These are phyloP conservation scores for Cryphonectria carpinicola DNA, from an alignment of 2,329 filamentous ascomycete genomes.

Conservation along the genomic window DNA sequence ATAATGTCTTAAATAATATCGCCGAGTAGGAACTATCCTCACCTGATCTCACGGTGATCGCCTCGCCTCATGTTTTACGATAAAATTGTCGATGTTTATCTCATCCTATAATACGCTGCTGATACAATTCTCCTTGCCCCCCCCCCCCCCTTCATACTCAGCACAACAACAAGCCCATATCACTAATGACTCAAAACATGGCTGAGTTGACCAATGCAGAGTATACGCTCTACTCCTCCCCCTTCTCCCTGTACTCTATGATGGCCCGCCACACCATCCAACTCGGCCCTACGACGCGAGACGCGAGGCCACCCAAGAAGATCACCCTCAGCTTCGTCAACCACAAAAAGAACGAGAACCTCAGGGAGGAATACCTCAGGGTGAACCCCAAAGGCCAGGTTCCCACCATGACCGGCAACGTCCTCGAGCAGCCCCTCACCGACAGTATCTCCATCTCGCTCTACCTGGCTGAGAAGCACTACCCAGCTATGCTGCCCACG, in stretches of 20 bases:
- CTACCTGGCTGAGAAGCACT: slow-evolving; percentile 4
- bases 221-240: slow-evolving; percentile 1
- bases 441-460: slow-evolving; percentile 6
- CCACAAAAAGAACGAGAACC: neutral
- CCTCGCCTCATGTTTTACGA: no score
- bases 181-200: neutral
- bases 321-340: slow-evolving; percentile 5
- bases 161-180: neutral
- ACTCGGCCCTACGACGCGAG: neutral
- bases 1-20: neutral
- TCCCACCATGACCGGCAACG: slow-evolving; percentile 3
- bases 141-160: neutral
- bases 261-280: slow-evolving; percentile 8
- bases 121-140: neutral
- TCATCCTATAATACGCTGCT: no score
- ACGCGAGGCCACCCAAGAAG: neutral
- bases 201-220: neutral
- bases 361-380: neutral
- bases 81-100: no score
- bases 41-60: no score
- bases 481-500: neutral
- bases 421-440: slow-evolving; percentile 5
- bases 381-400: slow-evolving; percentile 7
- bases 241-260: slow-evolving; percentile 2
- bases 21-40: no score